These are phyloP conservation scores for Chaetomium tenue DNA, from an alignment of 495 filamentous ascomycete species.

Conservation along the genomic window DNA sequence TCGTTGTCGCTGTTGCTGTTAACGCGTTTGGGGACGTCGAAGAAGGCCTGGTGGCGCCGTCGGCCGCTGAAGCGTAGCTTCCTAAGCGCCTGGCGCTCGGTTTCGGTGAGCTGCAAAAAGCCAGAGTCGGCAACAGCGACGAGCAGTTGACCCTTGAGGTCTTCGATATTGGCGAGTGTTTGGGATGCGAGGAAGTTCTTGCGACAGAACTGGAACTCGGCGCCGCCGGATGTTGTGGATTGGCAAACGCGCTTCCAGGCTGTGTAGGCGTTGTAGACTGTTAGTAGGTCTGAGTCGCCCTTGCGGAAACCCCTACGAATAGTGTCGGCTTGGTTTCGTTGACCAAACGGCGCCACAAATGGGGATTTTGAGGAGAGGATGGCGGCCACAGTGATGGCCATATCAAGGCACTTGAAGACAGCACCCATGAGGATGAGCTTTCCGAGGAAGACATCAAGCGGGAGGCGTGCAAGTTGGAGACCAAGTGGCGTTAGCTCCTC, in stretches of 20 bases:
- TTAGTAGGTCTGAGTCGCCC: constrained; percentile 87
- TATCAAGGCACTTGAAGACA: constrained; percentile 87
- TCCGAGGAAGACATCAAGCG: constrained; percentile 89
- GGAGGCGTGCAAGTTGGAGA: constrained; percentile 78
- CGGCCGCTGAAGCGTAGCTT: constrained; percentile 48
- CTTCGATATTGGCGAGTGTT: constrained; percentile 85
- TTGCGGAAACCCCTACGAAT: constrained; percentile 73
- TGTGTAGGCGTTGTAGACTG: constrained; percentile 87
- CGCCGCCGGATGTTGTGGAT: constrained; percentile 55
- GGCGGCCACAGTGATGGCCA: constrained; percentile 83
- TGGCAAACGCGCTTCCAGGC: constrained; percentile 79
- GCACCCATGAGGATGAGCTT: constrained; percentile 83
- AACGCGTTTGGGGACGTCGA: constrained; percentile 69
- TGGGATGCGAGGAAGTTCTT: constrained; percentile 87
- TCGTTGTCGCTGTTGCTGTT: constrained; percentile 77
- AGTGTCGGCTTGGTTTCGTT: constrained; percentile 73
- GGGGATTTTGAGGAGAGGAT: constrained; percentile 93
- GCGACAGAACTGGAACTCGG: constrained; percentile 82
- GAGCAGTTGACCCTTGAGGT: constrained; percentile 86
- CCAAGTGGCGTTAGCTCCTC: constrained; percentile 89
- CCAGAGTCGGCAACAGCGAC: constrained; percentile 78
- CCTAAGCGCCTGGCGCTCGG: constrained; percentile 65
- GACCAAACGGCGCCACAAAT: constrained; percentile 80
- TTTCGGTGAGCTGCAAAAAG: constrained; percentile 66
- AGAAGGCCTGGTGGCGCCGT: constrained; percentile 69